Percentiles rank a stretch among this genome's conserved stretches.
phyloP scores from a whole-genome alignment of 352 stramenopile genomes.

The Globisporangium nunn region DNA sequence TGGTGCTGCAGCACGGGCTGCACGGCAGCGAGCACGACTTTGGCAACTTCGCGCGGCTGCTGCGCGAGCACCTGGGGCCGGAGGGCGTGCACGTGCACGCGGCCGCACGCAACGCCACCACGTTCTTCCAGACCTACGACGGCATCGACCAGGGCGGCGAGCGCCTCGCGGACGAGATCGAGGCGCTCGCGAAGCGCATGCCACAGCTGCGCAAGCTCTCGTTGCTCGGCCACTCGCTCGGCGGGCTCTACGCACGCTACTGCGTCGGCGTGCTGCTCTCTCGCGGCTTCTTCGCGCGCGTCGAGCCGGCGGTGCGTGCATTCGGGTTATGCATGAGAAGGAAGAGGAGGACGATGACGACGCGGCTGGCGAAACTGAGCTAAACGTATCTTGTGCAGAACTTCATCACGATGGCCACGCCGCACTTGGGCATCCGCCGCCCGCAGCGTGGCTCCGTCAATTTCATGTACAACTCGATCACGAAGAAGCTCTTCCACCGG shows the following conservation, averaged over 20 bases:
- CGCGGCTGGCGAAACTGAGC: background rate
- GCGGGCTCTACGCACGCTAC: slow-evolving; percentile 75
- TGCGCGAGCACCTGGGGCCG: slow-evolving; percentile 33
- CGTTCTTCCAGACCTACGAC: slow-evolving; percentile 73
- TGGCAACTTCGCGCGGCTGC: slow-evolving; percentile 40
- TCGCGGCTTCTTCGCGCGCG: slow-evolving; percentile 61
- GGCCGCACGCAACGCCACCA: slow-evolving; percentile 38
- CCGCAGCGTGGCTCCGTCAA: slow-evolving; percentile 53
- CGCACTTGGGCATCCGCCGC: slow-evolving; percentile 69
- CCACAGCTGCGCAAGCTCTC: slow-evolving; percentile 60
- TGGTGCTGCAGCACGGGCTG: slow-evolving; percentile 70
- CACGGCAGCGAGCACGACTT: slow-evolving; percentile 64
- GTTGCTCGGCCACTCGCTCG: slow-evolving; percentile 71
- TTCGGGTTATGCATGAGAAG: background rate
- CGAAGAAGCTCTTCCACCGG: slow-evolving; percentile 61
- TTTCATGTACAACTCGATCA: slow-evolving; percentile 55
- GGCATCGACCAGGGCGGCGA: slow-evolving; percentile 60
- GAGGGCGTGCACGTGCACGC: slow-evolving; percentile 45
- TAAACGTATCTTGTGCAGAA: slow-evolving; percentile 29
- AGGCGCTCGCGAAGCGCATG: slow-evolving; percentile 43
- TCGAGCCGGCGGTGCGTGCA: slow-evolving; percentile 50
- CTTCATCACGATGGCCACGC: slow-evolving; percentile 71
- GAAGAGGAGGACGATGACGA: background rate
- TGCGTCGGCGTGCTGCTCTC: slow-evolving; percentile 55
- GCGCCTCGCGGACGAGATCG: slow-evolving; percentile 66